These are phyloP conservation scores for Ophiostoma perfectum DNA, from an alignment of 2,329 filamentous ascomycete genomes.

Conservation along the genomic window DNA sequence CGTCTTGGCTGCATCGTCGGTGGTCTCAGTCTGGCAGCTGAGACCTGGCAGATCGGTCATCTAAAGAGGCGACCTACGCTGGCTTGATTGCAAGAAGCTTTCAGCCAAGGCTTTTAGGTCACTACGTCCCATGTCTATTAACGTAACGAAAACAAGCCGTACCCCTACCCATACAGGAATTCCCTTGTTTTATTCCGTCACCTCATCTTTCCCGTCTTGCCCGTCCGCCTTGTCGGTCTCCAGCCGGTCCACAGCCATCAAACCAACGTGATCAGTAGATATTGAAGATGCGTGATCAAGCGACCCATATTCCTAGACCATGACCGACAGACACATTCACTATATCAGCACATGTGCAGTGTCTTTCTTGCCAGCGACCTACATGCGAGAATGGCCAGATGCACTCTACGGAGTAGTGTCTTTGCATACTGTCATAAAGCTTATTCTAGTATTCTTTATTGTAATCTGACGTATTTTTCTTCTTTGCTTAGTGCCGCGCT, in stretches of 20 bases:
- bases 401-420: too few relatives aligned
- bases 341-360: too few relatives aligned
- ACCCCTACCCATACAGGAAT: background rate
- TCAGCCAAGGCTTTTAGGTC: background rate
- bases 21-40: constrained; percentile 8
- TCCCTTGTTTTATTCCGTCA: background rate
- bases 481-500: too few relatives aligned
- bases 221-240: background rate
- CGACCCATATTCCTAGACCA: background rate
- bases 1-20: constrained; percentile 15
- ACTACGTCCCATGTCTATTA: background rate
- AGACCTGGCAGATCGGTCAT: constrained; percentile 9
- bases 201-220: background rate
- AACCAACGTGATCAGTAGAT: background rate
- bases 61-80: background rate
- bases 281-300: background rate
- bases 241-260: background rate
- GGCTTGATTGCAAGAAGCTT: constrained; percentile 5
- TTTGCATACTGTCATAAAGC: too few relatives aligned
- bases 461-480: too few relatives aligned
- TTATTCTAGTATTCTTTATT: too few relatives aligned
- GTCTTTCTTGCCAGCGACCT: too few relatives aligned
- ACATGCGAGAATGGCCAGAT: too few relatives aligned
- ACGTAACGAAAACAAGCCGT: background rate
- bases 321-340: background rate